Percentiles rank a stretch among this genome's conserved stretches.
Conservation (phyloP, 768 basidiomycete genomes). For the Candolleomyces aberdarensis region DNA sequence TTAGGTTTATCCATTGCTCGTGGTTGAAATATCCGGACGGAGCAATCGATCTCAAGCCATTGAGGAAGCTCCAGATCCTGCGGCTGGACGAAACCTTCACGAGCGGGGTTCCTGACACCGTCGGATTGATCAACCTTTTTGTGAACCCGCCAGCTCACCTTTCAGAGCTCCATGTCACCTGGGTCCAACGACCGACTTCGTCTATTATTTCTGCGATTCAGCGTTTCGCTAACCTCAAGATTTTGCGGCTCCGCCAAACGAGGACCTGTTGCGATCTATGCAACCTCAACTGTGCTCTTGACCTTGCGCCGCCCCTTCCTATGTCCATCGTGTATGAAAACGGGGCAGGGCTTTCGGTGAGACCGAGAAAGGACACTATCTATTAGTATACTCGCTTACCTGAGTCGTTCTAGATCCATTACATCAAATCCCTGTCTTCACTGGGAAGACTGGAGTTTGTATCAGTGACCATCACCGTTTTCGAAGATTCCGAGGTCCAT, state of each 20-base stretch:
- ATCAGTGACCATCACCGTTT: neutral
- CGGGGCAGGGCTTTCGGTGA: constrained; percentile 4
- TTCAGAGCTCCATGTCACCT: neutral
- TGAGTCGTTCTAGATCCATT: constrained; percentile 2
- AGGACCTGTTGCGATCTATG: constrained; percentile 6
- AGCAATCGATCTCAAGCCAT: neutral
- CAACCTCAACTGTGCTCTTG: neutral
- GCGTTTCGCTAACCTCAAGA: neutral
- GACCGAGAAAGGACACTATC: neutral
- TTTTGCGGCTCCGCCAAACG: neutral
- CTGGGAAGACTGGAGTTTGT: neutral
- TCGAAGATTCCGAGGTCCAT: neutral
- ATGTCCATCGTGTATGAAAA: neutral
- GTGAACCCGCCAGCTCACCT: neutral
- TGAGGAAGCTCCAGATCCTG: neutral
- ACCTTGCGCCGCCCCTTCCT: neutral
- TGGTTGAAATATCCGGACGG: neutral
- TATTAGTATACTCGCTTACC: neutral
- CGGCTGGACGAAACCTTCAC: neutral
- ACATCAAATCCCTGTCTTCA: neutral
- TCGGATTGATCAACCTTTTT: neutral
- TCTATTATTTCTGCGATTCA: neutral
- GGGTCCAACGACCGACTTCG: neutral
- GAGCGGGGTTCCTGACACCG: neutral
- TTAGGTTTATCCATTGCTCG: neutral